Evolutionary conservation across 2,329 filamentous ascomycete genomes (phyloP), one percentile per base, ranked within the genome.

Genomic region (Colletotrichum cereale): DNA sequence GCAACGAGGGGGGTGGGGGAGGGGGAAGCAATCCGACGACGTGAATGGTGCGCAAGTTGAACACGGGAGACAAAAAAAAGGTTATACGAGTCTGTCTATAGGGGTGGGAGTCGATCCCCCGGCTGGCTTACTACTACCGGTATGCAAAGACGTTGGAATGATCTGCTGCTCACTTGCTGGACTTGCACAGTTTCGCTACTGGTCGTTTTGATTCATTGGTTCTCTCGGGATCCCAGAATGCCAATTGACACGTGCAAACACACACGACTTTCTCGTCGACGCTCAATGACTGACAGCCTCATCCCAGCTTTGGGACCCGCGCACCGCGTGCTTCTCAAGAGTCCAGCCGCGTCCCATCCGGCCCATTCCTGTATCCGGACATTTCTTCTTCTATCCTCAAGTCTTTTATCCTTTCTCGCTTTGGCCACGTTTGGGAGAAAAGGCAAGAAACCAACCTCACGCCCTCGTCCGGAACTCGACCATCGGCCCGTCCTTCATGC

Each of bases 401-500:
- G 8, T 34, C 8, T 8, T 34, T 34, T 34, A 5, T 34, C 8
- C 31, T 4, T 34, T 34, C 31, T 34, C n/a, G n/a, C n/a, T n/a
- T n/a, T n/a, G n/a, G n/a, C n/a, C n/a, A n/a, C n/a, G n/a, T n/a
- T n/a, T n/a, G n/a, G n/a, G n/a, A n/a, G n/a, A n/a, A n/a, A n/a
- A n/a, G n/a, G n/a, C n/a, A n/a, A n/a, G n/a, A n/a, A n/a, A n/a
- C n/a, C n/a, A 7, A n/a, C 31, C 6, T 72, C 52, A 74, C 34
- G 72, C 74, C 62, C 79, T 76, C 74, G 73, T 82, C 76, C 83
- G 78, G 76, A 92, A 91, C 82, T 93, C 88, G 67, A 94, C 83
- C 82, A 92, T 85, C 0, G 91, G 90, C 0, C 92, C 92, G 76
- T 92, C 87, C 83, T 94, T 95, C 75, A 88, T 84, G 75, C 91